A percentile compares a stretch with the other conserved stretches of the same genome.
phyloP scores from a whole-genome alignment of 169 alveolate genomes.

The Eimeria maxima region DNA sequence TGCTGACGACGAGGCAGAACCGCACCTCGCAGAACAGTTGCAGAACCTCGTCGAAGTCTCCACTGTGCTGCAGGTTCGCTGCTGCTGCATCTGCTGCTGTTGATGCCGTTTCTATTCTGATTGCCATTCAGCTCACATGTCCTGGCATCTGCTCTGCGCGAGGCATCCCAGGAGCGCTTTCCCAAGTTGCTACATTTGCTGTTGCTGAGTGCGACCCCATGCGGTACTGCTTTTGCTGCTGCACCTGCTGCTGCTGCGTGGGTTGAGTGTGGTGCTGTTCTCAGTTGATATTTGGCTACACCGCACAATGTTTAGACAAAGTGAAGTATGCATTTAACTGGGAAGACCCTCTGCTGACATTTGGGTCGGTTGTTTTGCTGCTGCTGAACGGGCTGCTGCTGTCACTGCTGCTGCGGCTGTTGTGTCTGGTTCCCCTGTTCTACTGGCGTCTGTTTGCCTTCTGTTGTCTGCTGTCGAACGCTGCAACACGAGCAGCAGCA shows the following conservation, averaged over 20 bases:
- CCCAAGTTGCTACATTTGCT: neutral
- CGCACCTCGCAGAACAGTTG: slow-evolving; percentile 63
- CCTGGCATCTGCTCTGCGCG: too few relatives aligned
- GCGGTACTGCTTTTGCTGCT: neutral
- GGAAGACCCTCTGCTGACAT: slow-evolving; percentile 81
- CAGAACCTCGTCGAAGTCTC: slow-evolving; percentile 71
- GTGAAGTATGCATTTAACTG: slow-evolving; percentile 84
- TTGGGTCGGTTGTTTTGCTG: slow-evolving; percentile 55
- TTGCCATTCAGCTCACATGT: neutral
- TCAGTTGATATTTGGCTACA: slow-evolving; percentile 78
- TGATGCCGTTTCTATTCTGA: neutral
- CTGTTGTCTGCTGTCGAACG: slow-evolving; percentile 19
- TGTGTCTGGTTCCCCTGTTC: slow-evolving; percentile 50
- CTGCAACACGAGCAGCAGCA: slow-evolving; percentile 8
- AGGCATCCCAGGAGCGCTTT: too few relatives aligned
- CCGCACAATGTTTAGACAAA: slow-evolving; percentile 75
- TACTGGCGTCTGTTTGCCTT: slow-evolving; percentile 68
- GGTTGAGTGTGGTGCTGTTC: neutral
- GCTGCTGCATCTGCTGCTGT: slow-evolving; percentile 41
- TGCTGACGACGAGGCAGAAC: slow-evolving; percentile 82
- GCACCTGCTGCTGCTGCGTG: neutral
- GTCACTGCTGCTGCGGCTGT: slow-evolving; percentile 51
- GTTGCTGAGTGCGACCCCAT: neutral
- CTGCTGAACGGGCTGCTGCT: slow-evolving; percentile 23
- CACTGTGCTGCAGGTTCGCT: slow-evolving; percentile 81